Evolutionary conservation across 192 early-diverging fungal species (phyloP).

Genomic region (Backusella psychrophila): DNA sequence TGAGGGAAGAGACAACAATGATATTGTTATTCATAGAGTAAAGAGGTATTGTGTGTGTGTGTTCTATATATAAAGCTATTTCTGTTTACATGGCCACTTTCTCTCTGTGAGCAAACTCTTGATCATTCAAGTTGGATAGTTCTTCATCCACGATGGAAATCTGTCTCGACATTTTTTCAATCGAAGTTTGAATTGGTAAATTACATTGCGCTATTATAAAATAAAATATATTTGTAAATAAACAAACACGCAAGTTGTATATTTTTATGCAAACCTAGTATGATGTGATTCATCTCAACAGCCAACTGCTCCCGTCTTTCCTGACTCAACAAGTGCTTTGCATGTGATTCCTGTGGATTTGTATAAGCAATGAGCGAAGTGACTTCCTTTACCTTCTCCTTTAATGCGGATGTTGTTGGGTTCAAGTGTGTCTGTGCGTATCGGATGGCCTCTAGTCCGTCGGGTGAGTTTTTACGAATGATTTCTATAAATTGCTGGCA

Average conservation of each 20-base stretch:
- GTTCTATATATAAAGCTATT: not conserved
- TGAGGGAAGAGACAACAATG: not conserved
- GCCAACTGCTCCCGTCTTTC: constrained; percentile 13
- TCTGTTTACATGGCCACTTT: constrained; percentile 8
- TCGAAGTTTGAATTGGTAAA: constrained; percentile 1
- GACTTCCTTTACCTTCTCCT: not conserved
- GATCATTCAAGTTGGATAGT: not conserved
- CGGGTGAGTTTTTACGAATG: not conserved
- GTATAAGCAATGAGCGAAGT: constrained; percentile 16
- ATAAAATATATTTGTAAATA: not conserved
- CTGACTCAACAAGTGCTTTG: not conserved
- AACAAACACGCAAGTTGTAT: not conserved
- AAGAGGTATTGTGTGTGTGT: not conserved
- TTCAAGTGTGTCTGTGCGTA: constrained; percentile 12
- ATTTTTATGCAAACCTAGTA: constrained; percentile 1
- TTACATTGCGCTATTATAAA: not conserved
- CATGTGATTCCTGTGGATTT: constrained; percentile 2
- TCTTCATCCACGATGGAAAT: not conserved
- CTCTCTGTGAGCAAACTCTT: not conserved
- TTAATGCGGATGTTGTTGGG: not conserved
- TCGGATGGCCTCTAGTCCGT: not conserved
- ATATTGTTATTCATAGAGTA: not conserved
- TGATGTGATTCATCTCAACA: constrained; percentile 8
- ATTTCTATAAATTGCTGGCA: constrained; percentile 20
- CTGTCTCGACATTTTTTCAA: constrained; percentile 8